Evolutionary conservation across 257 asterid genomes (phyloP).

Genomic region (Echium plantagineum): DNA sequence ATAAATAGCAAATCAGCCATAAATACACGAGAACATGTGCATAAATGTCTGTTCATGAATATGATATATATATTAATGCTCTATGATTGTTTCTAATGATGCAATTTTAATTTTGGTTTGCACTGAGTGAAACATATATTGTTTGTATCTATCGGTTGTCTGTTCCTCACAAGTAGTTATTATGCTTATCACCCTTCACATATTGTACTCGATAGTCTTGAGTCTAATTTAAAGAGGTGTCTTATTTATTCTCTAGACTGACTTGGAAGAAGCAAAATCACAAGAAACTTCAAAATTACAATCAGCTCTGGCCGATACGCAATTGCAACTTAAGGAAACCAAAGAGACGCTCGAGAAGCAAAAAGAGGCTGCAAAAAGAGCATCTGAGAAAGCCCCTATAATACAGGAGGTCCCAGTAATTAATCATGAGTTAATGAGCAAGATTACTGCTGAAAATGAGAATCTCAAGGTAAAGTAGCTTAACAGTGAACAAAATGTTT

Average conservation of each 20-base stretch:
- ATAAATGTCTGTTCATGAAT: too few relatives aligned
- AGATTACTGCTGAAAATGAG: slow-evolving; percentile 73
- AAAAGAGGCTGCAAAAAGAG: slow-evolving; percentile 45
- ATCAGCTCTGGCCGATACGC: slow-evolving; percentile 70
- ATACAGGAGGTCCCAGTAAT: slow-evolving; percentile 82
- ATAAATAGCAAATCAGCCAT: too few relatives aligned
- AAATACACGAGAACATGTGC: too few relatives aligned
- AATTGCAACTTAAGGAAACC: slow-evolving; percentile 67
- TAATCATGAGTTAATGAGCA: slow-evolving; percentile 72
- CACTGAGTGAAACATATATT: too few relatives aligned
- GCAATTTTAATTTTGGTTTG: too few relatives aligned
- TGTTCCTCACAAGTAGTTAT: too few relatives aligned
- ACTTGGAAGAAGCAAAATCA: slow-evolving; percentile 85
- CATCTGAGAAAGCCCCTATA: slow-evolving; percentile 51
- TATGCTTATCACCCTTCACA: too few relatives aligned
- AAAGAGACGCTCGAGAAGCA: slow-evolving; percentile 62
- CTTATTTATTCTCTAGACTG: slow-evolving; percentile 46
- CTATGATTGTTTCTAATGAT: too few relatives aligned
- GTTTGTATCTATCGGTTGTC: too few relatives aligned
- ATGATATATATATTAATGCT: too few relatives aligned
- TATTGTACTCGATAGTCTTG: background rate
- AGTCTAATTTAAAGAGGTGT: slow-evolving; percentile 7
- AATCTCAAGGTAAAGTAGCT: slow-evolving; percentile 53
- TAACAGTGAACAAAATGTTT: too few relatives aligned
- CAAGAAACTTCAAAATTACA: slow-evolving; percentile 80